These are phyloP conservation scores for Penicillium macrosclerotiorum DNA, from an alignment of 495 filamentous ascomycete genomes.

Conservation along the genomic window DNA sequence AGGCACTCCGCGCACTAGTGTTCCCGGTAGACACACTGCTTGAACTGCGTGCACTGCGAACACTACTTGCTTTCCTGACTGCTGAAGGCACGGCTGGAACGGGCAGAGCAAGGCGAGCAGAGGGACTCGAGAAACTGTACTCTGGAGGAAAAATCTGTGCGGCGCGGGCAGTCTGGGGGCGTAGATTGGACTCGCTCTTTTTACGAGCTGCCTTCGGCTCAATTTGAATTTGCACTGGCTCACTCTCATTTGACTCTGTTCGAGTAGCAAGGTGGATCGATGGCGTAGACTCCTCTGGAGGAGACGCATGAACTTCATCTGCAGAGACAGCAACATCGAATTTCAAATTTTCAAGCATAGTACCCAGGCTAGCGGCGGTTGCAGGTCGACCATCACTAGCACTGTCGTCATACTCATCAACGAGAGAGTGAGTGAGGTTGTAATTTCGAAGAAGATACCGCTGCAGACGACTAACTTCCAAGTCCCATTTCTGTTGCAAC, in stretches of 20 bases:
- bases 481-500: conserved; percentile 61
- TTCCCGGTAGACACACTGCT: conserved; percentile 41
- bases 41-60: conserved; percentile 43
- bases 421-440: conserved; percentile 49
- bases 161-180: conserved; percentile 25
- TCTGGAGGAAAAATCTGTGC: conserved; percentile 26
- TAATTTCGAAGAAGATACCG: conserved; percentile 63
- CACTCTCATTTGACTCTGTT: neutral
- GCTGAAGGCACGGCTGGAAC: conserved; percentile 34
- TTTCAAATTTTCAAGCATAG: conserved; percentile 42
- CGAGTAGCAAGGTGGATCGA: conserved; percentile 9
- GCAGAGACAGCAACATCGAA: conserved; percentile 38
- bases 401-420: conserved; percentile 29
- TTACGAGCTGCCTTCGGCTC: conserved; percentile 1
- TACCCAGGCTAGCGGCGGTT: conserved; percentile 39
- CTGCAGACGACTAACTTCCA: conserved; percentile 53
- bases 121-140: conserved; percentile 19
- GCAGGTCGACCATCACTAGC: conserved; percentile 38
- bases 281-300: conserved; percentile 17
- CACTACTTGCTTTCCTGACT: conserved; percentile 34
- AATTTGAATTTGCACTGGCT: conserved; percentile 1
- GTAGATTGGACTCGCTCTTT: conserved; percentile 19
- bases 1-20: conserved; percentile 40
- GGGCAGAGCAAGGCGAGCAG: conserved; percentile 34
- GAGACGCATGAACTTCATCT: conserved; percentile 28